Evolutionary conservation across 2,329 filamentous ascomycete genomes (phyloP).

Genomic region (Trichoderma sp.): DNA sequence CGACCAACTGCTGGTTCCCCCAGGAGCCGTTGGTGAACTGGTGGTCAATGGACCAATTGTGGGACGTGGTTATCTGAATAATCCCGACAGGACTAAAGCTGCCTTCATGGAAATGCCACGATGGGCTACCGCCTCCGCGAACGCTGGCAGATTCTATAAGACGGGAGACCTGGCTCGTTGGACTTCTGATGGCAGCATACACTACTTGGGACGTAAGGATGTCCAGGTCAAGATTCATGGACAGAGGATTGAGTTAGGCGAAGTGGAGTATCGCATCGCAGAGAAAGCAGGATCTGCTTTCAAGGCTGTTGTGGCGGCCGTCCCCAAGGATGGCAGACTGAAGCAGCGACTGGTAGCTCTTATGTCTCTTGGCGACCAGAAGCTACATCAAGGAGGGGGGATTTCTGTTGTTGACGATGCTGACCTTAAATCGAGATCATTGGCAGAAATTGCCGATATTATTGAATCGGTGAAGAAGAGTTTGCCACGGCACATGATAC

Average conservation of each 20-base stretch:
- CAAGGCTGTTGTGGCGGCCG: not conserved
- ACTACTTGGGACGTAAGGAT: slow-evolving; percentile 51
- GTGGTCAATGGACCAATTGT: not conserved
- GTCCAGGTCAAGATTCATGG: slow-evolving; percentile 60
- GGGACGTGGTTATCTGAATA: not conserved
- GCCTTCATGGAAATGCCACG: not conserved
- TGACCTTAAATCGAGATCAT: not conserved
- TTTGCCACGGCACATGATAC: not conserved
- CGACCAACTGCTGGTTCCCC: slow-evolving; percentile 28
- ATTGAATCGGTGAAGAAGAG: not conserved
- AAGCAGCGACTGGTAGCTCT: not conserved
- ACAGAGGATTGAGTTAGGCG: slow-evolving; percentile 51
- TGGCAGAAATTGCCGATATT: not conserved
- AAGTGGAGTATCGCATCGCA: slow-evolving; percentile 24
- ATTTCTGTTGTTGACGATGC: not conserved
- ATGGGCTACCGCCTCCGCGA: not conserved
- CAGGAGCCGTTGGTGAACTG: slow-evolving; percentile 38
- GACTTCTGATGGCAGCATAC: not conserved
- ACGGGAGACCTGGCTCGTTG: not conserved
- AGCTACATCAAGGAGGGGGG: not conserved
- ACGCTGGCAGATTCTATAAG: not conserved
- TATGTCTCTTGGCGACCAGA: not conserved
- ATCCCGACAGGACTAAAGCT: not conserved
- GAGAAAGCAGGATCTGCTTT: not conserved
- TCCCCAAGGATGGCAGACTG: not conserved